Percentiles rank a stretch among this genome's conserved stretches.
These are phyloP conservation scores for Penicillium digitatum DNA, from an alignment of 2,329 filamentous ascomycete species.

Conservation along the genomic window DNA sequence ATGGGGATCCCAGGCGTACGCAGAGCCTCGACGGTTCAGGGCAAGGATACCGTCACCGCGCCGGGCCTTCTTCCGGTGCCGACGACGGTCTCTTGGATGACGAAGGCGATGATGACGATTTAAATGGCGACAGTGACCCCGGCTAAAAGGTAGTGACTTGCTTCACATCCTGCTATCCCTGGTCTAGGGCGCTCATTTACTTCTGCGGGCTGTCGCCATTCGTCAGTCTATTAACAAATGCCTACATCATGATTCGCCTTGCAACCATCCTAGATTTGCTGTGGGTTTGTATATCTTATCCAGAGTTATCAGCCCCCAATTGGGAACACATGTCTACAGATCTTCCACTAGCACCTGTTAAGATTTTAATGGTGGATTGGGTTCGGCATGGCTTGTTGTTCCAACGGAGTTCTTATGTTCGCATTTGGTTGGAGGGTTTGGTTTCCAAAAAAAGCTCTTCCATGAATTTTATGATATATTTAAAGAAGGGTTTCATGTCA, in stretches of 20 bases:
- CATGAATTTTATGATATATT: slow-evolving; percentile 10
- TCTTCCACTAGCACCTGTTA: slow-evolving; percentile 7
- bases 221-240: slow-evolving; percentile 9
- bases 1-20: slow-evolving; percentile 44
- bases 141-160: slow-evolving; percentile 57
- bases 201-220: slow-evolving; percentile 6
- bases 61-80: slow-evolving; percentile 46
- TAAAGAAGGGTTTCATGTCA: slow-evolving; percentile 3
- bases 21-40: slow-evolving; percentile 34
- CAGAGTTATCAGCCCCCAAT: background rate
- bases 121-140: slow-evolving; percentile 63
- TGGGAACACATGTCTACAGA: slow-evolving; percentile 6
- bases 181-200: slow-evolving; percentile 7
- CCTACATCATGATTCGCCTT: slow-evolving; percentile 8
- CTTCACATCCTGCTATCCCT: slow-evolving; percentile 35
- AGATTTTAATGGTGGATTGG: slow-evolving; percentile 8
- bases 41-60: slow-evolving; percentile 28
- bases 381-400: slow-evolving; percentile 9
- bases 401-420: slow-evolving; percentile 9
- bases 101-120: slow-evolving; percentile 57
- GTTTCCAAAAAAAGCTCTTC: slow-evolving; percentile 11
- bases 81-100: slow-evolving; percentile 57
- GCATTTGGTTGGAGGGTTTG: slow-evolving; percentile 12
- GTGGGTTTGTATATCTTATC: background rate
- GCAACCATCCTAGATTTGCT: background rate